Conservation (phyloP, 83 land plant genomes). For the Picea abies region DNA sequence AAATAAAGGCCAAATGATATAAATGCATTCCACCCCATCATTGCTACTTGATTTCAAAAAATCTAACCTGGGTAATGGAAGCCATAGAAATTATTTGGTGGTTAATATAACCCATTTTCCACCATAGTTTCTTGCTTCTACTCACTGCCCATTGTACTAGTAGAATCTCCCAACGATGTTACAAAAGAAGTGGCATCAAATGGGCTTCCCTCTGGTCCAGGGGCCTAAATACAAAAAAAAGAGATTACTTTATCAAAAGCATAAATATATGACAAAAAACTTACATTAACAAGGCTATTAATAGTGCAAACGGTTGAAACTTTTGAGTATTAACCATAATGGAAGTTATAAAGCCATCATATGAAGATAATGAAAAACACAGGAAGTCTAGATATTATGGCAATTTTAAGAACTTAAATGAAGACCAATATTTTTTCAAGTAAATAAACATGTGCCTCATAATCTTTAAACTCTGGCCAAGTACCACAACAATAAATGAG, state of each 20-base stretch:
- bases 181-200: conserved; percentile 28
- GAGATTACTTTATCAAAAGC: too few species aligned
- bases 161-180: conserved; percentile 16
- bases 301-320: background rate
- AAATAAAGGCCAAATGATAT: background rate
- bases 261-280: too few species aligned
- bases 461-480: too few species aligned
- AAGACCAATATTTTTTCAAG: too few species aligned
- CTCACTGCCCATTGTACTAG: conserved; percentile 13
- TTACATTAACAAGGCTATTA: too few species aligned
- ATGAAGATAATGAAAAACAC: background rate
- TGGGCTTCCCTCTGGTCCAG: too few species aligned
- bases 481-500: too few species aligned
- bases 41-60: background rate
- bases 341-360: too few species aligned
- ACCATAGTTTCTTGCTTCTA: conserved; percentile 21
- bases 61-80: conserved; percentile 45
- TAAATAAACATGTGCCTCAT: too few species aligned
- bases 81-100: conserved; percentile 23
- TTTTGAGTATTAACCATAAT: background rate
- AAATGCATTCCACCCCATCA: background rate
- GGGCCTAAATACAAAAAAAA: too few species aligned
- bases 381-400: background rate
- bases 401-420: background rate
- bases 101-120: conserved; percentile 17